Evolutionary conservation across 2,329 filamentous ascomycete genomes (phyloP).

Genomic region (Zymoseptoria passerinii): DNA sequence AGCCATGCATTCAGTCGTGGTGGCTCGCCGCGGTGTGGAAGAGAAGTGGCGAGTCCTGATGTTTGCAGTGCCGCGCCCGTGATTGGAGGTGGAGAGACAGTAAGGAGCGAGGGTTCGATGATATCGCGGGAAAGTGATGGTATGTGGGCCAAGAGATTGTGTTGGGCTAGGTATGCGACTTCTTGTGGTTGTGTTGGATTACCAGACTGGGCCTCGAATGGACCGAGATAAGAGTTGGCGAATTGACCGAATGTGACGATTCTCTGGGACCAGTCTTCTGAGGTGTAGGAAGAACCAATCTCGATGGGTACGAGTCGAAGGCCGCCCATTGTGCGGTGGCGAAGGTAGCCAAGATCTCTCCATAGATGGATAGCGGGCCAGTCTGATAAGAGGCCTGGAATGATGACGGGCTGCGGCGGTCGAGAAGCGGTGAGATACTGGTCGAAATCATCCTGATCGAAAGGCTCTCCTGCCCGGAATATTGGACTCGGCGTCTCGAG

Average conservation of each 20-base stretch:
- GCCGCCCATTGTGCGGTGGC: conserved; percentile 65
- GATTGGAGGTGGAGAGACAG: conserved; percentile 55
- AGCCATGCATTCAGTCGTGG: conserved; percentile 88
- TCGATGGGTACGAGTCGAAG: conserved; percentile 63
- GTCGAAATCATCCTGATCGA: conserved; percentile 24
- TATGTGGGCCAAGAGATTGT: conserved; percentile 78
- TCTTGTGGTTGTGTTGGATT: conserved; percentile 5
- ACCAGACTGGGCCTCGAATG: neutral
- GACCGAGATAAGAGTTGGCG: conserved; percentile 52
- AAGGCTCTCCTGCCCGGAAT: conserved; percentile 1
- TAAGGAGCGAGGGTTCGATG: conserved; percentile 74
- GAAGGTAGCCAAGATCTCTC: conserved; percentile 65
- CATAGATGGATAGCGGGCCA: conserved; percentile 81
- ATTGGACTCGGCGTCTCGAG: conserved; percentile 9
- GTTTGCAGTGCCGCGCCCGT: conserved; percentile 15
- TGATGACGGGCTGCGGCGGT: conserved; percentile 51
- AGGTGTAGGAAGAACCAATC: conserved; percentile 73
- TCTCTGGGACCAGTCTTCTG: conserved; percentile 73
- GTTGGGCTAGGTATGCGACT: conserved; percentile 81
- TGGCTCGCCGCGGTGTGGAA: conserved; percentile 32
- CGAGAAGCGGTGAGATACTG: conserved; percentile 17
- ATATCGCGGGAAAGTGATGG: conserved; percentile 70
- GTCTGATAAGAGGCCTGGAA: conserved; percentile 54
- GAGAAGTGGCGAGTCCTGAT: conserved; percentile 9
- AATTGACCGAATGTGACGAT: conserved; percentile 70